A percentile compares a stretch with the other conserved stretches of the same genome.
Evolutionary conservation across 2,329 filamentous ascomycete species (phyloP).

Genomic region (Hypoxylon rubiginosum): DNA sequence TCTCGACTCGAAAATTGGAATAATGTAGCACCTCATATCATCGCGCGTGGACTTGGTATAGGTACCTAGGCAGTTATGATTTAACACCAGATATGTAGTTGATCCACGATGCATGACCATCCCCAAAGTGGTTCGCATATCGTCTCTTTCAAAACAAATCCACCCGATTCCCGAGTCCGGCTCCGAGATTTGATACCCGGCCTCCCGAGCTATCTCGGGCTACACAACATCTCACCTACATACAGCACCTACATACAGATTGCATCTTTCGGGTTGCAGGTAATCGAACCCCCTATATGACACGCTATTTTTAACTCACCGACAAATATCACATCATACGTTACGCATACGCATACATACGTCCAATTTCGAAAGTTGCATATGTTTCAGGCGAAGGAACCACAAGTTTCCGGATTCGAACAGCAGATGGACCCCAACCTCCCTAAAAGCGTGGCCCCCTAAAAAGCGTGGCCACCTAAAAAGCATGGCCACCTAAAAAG

Average conservation of each 20-base stretch:
- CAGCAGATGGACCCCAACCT: not conserved
- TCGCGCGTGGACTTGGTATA: no score
- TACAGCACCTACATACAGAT: conserved; percentile 3
- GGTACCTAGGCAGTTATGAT: not conserved
- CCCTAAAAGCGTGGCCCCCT: no score
- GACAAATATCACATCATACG: conserved; percentile 14
- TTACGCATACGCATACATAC: conserved; percentile 7
- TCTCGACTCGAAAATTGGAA: not conserved
- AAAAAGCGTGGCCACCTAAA: no score
- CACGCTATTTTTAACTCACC: conserved; percentile 23
- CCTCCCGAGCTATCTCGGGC: conserved; percentile 13
- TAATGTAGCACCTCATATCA: conserved; percentile 4
- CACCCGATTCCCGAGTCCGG: not conserved
- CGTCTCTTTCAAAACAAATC: not conserved
- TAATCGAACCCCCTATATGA: conserved; percentile 8
- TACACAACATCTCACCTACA: conserved; percentile 33
- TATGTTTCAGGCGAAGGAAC: conserved; percentile 16
- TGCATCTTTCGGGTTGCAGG: conserved; percentile 21
- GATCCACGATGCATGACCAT: not conserved
- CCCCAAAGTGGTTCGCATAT: not conserved
- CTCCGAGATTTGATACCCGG: conserved; percentile 1
- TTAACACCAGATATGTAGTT: not conserved
- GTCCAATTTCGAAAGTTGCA: conserved; percentile 15
- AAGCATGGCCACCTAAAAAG: no score
- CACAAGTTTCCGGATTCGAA: conserved; percentile 11